Evolutionary conservation across 305 asterid species (phyloP).

Genomic region (Ilex paraguariensis): DNA sequence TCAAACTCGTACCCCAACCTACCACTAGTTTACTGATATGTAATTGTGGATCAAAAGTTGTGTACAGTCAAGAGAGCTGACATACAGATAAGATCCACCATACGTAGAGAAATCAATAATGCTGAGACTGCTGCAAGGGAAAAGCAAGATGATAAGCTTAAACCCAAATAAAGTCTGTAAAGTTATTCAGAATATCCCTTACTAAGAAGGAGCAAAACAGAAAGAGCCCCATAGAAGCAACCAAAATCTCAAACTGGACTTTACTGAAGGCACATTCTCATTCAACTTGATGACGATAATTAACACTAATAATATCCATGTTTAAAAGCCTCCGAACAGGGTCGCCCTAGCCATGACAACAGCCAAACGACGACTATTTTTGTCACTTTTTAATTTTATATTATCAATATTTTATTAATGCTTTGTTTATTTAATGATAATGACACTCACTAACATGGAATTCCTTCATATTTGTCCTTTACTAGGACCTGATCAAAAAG

Average conservation of each 20-base stretch:
- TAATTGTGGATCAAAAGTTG: too few relatives aligned
- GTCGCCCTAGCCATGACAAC: slow-evolving; percentile 15
- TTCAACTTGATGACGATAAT: slow-evolving; percentile 16
- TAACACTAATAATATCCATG: slow-evolving; percentile 11
- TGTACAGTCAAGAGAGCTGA: too few relatives aligned
- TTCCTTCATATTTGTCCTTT: slow-evolving; percentile 26
- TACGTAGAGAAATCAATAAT: too few relatives aligned
- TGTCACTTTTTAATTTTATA: slow-evolving; percentile 10
- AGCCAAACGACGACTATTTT: slow-evolving; percentile 23
- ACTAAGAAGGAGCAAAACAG: slow-evolving; percentile 21
- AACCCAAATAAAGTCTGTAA: slow-evolving; percentile 9
- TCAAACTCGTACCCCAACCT: too few relatives aligned
- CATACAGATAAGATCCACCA: too few relatives aligned
- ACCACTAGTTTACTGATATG: too few relatives aligned
- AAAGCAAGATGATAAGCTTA: too few relatives aligned
- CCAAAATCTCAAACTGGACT: slow-evolving; percentile 24
- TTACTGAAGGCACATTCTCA: slow-evolving; percentile 11
- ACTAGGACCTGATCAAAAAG: slow-evolving; percentile 1
- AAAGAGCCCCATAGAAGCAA: slow-evolving; percentile 24
- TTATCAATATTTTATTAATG: not conserved
- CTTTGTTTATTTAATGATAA: slow-evolving; percentile 25
- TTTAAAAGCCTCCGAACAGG: slow-evolving; percentile 10
- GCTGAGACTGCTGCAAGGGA: too few relatives aligned
- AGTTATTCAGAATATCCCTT: slow-evolving; percentile 25
- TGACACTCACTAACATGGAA: slow-evolving; percentile 33